A percentile compares a stretch with the other conserved stretches of the same genome.
These are phyloP conservation scores for Lasiodiplodia sp. DNA, from an alignment of 2,329 filamentous ascomycete species.

Conservation along the genomic window DNA sequence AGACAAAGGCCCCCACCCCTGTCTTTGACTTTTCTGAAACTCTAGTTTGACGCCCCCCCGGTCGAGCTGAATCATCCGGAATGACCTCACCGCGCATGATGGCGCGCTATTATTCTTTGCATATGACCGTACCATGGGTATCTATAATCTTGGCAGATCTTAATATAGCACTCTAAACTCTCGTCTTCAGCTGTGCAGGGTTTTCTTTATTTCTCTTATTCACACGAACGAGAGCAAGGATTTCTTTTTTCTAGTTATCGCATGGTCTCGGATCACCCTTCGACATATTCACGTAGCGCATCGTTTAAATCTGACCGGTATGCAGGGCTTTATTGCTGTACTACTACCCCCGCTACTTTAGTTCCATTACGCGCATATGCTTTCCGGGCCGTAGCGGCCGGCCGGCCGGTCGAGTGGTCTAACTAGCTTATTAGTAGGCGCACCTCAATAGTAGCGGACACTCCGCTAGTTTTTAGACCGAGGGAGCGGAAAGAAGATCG, in stretches of 20 bases:
- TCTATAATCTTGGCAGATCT: background rate
- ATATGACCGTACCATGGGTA: background rate
- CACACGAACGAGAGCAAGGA: background rate
- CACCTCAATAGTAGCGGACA: background rate
- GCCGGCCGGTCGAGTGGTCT: background rate
- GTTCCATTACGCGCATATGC: background rate
- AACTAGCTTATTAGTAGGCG: background rate
- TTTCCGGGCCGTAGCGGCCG: background rate
- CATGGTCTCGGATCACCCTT: background rate
- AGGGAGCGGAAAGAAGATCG: no score
- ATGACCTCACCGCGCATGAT: background rate
- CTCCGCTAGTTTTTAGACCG: background rate
- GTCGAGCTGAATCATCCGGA: background rate
- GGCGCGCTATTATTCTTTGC: background rate
- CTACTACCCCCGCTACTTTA: background rate
- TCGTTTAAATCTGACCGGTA: no score
- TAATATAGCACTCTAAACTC: background rate
- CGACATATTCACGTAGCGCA: no score
- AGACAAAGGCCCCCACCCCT: background rate
- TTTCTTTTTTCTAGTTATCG: background rate
- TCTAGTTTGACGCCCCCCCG: background rate
- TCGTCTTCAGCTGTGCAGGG: background rate
- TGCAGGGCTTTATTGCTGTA: background rate
- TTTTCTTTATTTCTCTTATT: background rate
- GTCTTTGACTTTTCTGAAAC: background rate